These are phyloP conservation scores for Cucurbita ficifolia DNA, from an alignment of 306 rosid genomes.

Conservation along the genomic window DNA sequence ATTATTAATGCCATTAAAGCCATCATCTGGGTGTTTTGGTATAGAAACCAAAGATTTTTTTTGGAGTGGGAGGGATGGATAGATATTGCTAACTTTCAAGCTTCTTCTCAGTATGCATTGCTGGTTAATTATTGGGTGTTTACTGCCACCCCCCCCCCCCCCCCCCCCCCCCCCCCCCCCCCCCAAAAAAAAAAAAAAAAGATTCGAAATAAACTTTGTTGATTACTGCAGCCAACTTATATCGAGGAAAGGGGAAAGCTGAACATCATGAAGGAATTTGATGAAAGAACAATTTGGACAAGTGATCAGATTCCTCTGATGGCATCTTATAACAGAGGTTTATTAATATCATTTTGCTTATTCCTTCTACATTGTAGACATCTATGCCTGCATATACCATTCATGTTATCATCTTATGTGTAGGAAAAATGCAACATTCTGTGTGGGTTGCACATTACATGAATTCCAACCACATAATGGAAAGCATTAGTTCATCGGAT, in stretches of 20 bases:
- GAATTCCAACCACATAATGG: slow-evolving; percentile 45
- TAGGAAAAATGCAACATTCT: slow-evolving; percentile 97
- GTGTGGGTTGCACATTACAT: slow-evolving; percentile 71
- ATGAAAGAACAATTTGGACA: slow-evolving; percentile 95
- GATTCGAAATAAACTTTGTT: not conserved
- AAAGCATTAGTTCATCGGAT: slow-evolving; percentile 26
- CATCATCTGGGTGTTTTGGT: not conserved
- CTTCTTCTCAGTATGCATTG: not conserved
- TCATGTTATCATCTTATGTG: slow-evolving; percentile 17
- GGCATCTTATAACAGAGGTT: slow-evolving; percentile 92
- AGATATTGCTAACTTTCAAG: not conserved
- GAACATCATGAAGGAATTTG: slow-evolving; percentile 79
- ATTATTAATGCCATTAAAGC: not conserved
- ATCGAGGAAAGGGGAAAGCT: slow-evolving; percentile 82
- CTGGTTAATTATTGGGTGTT: not conserved
- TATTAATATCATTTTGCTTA: slow-evolving; percentile 1
- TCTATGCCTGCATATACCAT: not conserved
- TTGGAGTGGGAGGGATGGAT: not conserved
- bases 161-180: too few relatives aligned
- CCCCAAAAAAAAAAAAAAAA: not conserved
- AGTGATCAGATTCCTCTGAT: slow-evolving; percentile 80
- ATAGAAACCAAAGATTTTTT: not conserved
- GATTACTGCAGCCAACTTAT: slow-evolving; percentile 39
- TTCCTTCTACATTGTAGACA: slow-evolving; percentile 9
- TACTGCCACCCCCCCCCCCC: not conserved